Evolutionary conservation across 345 rosid genomes (phyloP).

Genomic region (Fremontodendron californicum): DNA sequence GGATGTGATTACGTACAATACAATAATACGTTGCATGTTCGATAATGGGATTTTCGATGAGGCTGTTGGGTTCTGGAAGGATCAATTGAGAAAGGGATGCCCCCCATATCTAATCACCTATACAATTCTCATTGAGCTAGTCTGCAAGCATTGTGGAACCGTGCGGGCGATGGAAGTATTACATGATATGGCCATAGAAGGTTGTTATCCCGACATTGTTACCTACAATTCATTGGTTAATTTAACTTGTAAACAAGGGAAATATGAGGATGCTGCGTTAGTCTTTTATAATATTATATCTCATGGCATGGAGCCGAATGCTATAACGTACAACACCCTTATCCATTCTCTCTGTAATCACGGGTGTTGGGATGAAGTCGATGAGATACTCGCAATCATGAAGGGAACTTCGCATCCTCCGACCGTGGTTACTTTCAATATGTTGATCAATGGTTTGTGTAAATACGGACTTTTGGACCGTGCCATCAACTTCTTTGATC

Average conservation of each 20-base stretch:
- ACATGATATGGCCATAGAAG: conserved; percentile 74
- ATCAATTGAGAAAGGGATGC: conserved; percentile 60
- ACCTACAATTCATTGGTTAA: conserved; percentile 69
- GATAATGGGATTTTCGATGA: conserved; percentile 49
- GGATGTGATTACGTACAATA: conserved; percentile 74
- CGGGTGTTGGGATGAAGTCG: conserved; percentile 72
- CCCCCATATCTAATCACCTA: conserved; percentile 66
- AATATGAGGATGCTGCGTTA: conserved; percentile 50
- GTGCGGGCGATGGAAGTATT: conserved; percentile 65
- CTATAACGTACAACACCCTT: conserved; percentile 68
- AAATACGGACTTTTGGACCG: conserved; percentile 59
- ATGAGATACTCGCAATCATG: conserved; percentile 65
- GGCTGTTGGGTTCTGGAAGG: conserved; percentile 71
- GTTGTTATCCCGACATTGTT: conserved; percentile 75
- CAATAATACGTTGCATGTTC: conserved; percentile 66
- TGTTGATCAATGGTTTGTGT: conserved; percentile 75
- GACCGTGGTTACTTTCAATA: conserved; percentile 68
- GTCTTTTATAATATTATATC: conserved; percentile 47
- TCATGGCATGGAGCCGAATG: conserved; percentile 63
- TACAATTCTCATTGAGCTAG: conserved; percentile 66
- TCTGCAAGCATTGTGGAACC: conserved; percentile 68
- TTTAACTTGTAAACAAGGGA: conserved; percentile 58
- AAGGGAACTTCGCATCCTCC: conserved; percentile 46
- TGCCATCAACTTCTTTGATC: conserved; percentile 61
- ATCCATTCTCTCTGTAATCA: conserved; percentile 59